Evolutionary conservation across 2,329 filamentous ascomycete genomes (phyloP), one percentile per base, ranked within the genome.

Genomic region (Hypomyces rosellus): DNA sequence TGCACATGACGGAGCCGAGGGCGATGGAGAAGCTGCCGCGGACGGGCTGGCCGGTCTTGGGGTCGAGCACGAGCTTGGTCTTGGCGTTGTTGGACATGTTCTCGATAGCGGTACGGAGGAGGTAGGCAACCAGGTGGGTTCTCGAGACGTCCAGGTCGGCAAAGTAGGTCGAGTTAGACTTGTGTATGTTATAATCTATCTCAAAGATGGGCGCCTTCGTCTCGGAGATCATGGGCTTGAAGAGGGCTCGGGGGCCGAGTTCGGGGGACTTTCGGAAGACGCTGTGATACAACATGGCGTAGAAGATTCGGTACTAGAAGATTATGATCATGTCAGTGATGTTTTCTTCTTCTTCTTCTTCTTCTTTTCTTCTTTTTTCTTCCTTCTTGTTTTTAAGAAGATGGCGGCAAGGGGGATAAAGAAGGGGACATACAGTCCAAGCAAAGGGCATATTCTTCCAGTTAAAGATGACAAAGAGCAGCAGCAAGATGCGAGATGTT

Each of bases 151-250:
- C 90, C 57, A 95, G 82, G 68, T 95, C 89, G 57, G 83, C 75
- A 65, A 95, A 95, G 73, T 95, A 95, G 30, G 90, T 95, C 59
- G 80, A 82, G 72, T 90, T 89, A 54, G 84, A 84, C 66, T 91
- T 90, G 76, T 92, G 87, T 40, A 89, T 63, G 71, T 93, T 92
- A 73, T 90, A 89, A 71, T 96, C 91, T 61, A 85, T 89, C 69
- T 95, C 89, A 58, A 87, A 77, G 48, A 87, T 70, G 1, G 87
- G 80, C 13, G 85, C 80, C 62, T 83, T 81, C 6, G 85, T 81
- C 37, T 75, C 73, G 14, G 84, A 82, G 52, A 88, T 82, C 46
- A 86, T 71, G 44, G 87, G 84, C 45, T 82, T 79, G 72, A 92
- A 93, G 57, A 93, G 79, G 38, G 85, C 80, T 54, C 82, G 75